Conservation (phyloP, 2,329 filamentous ascomycete species). For the Fusarium solani-melongenae region DNA sequence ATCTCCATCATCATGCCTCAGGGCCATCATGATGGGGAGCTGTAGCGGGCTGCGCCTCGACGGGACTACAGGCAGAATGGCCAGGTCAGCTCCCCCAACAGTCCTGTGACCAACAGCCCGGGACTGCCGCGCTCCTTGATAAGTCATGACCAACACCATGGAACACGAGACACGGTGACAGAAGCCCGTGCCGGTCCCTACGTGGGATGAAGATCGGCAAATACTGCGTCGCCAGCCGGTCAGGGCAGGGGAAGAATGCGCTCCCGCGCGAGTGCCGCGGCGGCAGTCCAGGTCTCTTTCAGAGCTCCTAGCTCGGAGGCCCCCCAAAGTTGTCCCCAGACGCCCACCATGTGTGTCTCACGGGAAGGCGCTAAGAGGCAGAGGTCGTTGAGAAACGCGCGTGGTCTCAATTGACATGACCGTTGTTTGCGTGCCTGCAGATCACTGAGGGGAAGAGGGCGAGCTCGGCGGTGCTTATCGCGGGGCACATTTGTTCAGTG, state of each 20-base stretch:
- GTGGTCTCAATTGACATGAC: conserved; percentile 18
- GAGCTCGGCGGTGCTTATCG: conserved; percentile 27
- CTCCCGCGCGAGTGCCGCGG: conserved; percentile 7
- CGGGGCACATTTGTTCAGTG: conserved; percentile 22
- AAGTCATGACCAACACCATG: conserved; percentile 10
- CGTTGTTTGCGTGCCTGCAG: conserved; percentile 32
- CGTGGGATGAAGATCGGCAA: conserved; percentile 37
- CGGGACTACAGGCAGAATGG: conserved; percentile 12
- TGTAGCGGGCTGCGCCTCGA: conserved; percentile 6
- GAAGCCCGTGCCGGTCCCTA: conserved; percentile 10
- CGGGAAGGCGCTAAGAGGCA: neutral
- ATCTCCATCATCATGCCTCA: conserved; percentile 19
- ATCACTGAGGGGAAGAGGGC: conserved; percentile 34
- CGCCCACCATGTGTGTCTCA: neutral
- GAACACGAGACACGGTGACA: conserved; percentile 13
- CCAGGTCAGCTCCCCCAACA: neutral
- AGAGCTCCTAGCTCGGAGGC: neutral
- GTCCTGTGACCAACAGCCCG: conserved; percentile 28
- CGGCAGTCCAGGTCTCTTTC: neutral
- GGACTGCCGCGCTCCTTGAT: conserved; percentile 11
- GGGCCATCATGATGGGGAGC: conserved; percentile 8
- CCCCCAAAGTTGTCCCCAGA: neutral
- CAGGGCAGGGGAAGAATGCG: conserved; percentile 5
- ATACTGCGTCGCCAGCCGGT: neutral
- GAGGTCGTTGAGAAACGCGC: conserved; percentile 7